Conservation (phyloP, 2,329 filamentous ascomycete species). For the Elsinoe arachidis region DNA sequence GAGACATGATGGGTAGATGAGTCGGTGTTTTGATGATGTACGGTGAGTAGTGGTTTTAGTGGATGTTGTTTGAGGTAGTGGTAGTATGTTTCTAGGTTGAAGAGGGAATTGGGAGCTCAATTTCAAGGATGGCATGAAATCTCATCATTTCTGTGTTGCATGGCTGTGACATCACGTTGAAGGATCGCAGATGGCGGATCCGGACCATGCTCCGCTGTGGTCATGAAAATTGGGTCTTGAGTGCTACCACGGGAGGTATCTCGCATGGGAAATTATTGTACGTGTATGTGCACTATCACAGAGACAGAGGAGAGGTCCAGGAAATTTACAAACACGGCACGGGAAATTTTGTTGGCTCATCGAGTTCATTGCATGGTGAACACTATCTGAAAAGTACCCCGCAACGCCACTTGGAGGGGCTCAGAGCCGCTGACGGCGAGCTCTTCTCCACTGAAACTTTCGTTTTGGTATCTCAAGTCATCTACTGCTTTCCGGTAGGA, state of each 20-base stretch:
- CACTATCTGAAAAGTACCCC: neutral
- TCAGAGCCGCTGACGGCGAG: neutral
- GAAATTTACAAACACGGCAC: neutral
- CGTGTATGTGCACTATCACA: neutral
- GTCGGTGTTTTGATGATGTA: neutral
- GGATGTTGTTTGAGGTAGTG: neutral
- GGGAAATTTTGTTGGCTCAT: neutral
- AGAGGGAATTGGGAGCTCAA: neutral
- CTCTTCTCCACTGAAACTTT: neutral
- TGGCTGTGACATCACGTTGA: conserved; percentile 6
- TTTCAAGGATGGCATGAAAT: neutral
- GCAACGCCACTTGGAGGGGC: neutral
- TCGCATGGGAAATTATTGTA: neutral
- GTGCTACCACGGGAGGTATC: neutral
- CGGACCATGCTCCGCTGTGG: neutral
- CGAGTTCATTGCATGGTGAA: neutral
- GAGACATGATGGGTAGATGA: neutral
- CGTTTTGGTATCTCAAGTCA: neutral
- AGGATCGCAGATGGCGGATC: neutral
- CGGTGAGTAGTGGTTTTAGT: neutral
- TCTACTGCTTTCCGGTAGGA: conserved; percentile 21
- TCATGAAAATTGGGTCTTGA: neutral
- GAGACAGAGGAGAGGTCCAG: neutral
- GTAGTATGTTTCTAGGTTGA: neutral
- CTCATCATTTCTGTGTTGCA: conserved; percentile 9